phyloP scores from a whole-genome alignment of 176 grass and related monocot genomes.

The Aegilops umbellulata region DNA sequence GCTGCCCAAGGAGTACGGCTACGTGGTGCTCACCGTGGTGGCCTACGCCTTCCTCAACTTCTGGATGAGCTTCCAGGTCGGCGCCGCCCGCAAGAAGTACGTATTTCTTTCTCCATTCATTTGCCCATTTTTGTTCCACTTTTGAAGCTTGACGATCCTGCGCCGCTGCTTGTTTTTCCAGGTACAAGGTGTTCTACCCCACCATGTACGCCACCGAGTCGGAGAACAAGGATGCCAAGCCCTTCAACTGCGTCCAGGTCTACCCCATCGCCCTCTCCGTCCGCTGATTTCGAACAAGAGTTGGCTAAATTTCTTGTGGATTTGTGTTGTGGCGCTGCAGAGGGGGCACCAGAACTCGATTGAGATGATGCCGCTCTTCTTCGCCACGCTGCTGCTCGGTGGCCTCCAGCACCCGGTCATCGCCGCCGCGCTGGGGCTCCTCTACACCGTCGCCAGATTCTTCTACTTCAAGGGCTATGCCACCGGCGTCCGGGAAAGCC shows the following conservation, averaged over 20 bases:
- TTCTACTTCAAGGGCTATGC: conserved; percentile 99
- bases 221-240: conserved; percentile 92
- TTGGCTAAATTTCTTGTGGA: background rate
- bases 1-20: conserved; percentile 83
- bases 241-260: conserved; percentile 98
- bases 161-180: background rate
- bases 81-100: conserved; percentile 76
- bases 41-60: conserved; percentile 78
- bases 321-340: conserved; percentile 31
- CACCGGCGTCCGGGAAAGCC: conserved; percentile 74
- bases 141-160: too few species aligned
- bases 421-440: conserved; percentile 53
- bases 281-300: background rate
- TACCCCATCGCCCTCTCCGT: background rate
- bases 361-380: conserved; percentile 93
- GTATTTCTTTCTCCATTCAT: background rate
- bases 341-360: conserved; percentile 98
- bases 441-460: conserved; percentile 77
- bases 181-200: conserved; percentile 92
- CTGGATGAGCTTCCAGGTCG: conserved; percentile 88
- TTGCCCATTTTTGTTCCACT: too few species aligned
- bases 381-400: conserved; percentile 71
- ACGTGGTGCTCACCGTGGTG: conserved; percentile 68
- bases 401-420: conserved; percentile 67
- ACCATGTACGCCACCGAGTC: conserved; percentile 72